Evolutionary conservation across 495 filamentous ascomycete genomes (phyloP).

Genomic region (Parathielavia appendiculata): DNA sequence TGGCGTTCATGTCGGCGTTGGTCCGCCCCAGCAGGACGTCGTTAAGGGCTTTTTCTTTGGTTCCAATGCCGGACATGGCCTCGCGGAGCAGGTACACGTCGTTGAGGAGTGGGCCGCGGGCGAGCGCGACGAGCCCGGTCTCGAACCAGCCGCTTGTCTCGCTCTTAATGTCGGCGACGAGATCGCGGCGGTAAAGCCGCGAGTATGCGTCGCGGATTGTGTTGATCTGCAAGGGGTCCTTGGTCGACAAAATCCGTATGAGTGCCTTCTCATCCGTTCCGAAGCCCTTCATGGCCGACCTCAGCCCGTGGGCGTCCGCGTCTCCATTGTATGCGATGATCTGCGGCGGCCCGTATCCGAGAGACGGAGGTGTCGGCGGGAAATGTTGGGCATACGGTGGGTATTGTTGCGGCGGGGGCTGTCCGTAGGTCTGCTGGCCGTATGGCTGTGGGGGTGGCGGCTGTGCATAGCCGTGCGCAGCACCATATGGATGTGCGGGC

Average conservation of each 20-base stretch:
- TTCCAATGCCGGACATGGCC: slow-evolving; percentile 72
- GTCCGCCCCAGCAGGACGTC: slow-evolving; percentile 77
- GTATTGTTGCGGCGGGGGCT: slow-evolving; percentile 37
- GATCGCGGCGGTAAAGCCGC: slow-evolving; percentile 54
- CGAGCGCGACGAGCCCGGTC: slow-evolving; percentile 61
- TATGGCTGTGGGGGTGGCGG: slow-evolving; percentile 18
- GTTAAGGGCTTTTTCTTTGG: slow-evolving; percentile 78
- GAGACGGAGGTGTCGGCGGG: slow-evolving; percentile 51
- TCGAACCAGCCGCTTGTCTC: slow-evolving; percentile 73
- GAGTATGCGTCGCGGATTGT: slow-evolving; percentile 63
- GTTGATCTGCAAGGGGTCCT: slow-evolving; percentile 68
- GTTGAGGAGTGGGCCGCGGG: slow-evolving; percentile 68
- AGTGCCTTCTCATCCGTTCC: slow-evolving; percentile 79
- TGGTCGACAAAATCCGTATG: slow-evolving; percentile 57
- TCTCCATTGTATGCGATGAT: slow-evolving; percentile 59
- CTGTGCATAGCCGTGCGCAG: slow-evolving; percentile 14
- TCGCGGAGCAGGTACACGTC: slow-evolving; percentile 62
- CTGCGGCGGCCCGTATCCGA: slow-evolving; percentile 58
- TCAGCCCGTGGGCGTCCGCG: slow-evolving; percentile 60
- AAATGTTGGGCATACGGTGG: slow-evolving; percentile 26
- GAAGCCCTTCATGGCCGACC: slow-evolving; percentile 85
- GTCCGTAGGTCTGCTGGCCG: slow-evolving; percentile 25
- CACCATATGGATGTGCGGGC: slow-evolving; percentile 15
- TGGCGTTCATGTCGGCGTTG: slow-evolving; percentile 78
- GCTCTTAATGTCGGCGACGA: slow-evolving; percentile 67